These are phyloP conservation scores for Zygoascus ofunaensis DNA, from an alignment of 805 yeast species.

Conservation along the genomic window DNA sequence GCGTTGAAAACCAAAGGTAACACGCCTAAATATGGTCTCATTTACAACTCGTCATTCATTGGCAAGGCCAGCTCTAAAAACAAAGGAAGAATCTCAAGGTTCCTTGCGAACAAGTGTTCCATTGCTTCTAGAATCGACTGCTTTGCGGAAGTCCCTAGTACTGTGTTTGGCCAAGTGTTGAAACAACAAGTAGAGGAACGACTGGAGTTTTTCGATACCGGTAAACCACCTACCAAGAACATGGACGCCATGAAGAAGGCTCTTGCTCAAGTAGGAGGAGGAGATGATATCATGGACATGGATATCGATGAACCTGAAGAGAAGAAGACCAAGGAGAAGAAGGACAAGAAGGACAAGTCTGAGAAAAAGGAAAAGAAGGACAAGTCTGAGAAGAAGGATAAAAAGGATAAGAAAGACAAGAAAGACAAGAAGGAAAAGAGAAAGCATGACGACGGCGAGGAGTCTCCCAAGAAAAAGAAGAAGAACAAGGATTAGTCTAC, in stretches of 20 bases:
- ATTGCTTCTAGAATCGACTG: constrained; percentile 98
- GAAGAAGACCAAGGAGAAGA: constrained; percentile 38
- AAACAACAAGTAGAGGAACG: constrained; percentile 98
- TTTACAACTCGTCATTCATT: constrained; percentile 89
- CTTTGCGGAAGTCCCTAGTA: constrained; percentile 89
- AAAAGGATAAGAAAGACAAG: constrained; percentile 4
- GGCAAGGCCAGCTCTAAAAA: constrained; percentile 92
- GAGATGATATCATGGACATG: constrained; percentile 33
- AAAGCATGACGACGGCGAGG: background rate
- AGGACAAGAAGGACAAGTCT: constrained; percentile 15
- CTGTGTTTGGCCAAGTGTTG: constrained; percentile 80
- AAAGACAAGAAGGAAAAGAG: constrained; percentile 1
- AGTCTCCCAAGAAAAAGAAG: constrained; percentile 1
- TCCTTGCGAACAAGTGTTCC: constrained; percentile 97
- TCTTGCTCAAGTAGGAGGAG: constrained; percentile 49
- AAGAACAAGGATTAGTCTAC: background rate
- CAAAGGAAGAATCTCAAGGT: constrained; percentile 98
- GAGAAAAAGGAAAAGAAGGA: constrained; percentile 5
- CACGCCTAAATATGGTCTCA: constrained; percentile 93
- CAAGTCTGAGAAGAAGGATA: constrained; percentile 2
- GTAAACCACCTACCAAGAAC: constrained; percentile 94
- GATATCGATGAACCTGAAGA: constrained; percentile 28
- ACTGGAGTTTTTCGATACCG: constrained; percentile 89
- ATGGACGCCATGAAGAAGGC: constrained; percentile 91
- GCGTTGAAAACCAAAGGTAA: constrained; percentile 94